phyloP scores from a whole-genome alignment of 352 stramenopile species.

The Pythium graminicola region DNA sequence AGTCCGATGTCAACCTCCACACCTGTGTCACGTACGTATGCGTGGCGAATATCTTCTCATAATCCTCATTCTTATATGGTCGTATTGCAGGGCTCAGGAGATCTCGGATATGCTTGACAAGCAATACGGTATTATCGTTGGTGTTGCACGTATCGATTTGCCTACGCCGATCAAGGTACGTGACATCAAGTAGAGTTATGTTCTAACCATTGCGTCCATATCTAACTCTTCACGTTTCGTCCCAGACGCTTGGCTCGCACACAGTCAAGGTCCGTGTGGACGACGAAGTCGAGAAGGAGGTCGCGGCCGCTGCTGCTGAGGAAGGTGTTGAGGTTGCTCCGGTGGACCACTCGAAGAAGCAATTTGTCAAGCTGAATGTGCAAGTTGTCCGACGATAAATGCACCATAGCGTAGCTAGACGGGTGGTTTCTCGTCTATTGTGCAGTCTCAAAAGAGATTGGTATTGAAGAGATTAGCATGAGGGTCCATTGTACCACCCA shows the following conservation, averaged over 20 bases:
- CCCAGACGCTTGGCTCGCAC: slow-evolving; percentile 64
- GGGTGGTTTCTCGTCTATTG: background rate
- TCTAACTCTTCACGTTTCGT: background rate
- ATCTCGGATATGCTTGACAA: slow-evolving; percentile 85
- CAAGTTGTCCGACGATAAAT: slow-evolving; percentile 62
- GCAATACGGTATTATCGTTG: slow-evolving; percentile 75
- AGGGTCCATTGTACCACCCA: no score
- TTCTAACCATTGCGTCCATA: no score
- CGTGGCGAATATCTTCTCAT: no score
- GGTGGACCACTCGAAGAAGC: slow-evolving; percentile 65
- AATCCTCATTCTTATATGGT: no score
- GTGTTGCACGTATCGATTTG: slow-evolving; percentile 68
- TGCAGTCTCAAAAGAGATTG: no score
- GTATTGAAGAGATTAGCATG: no score
- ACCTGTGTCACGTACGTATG: slow-evolving; percentile 54
- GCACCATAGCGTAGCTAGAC: slow-evolving; percentile 1
- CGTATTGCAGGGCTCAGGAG: slow-evolving; percentile 65
- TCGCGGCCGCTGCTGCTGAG: slow-evolving; percentile 33
- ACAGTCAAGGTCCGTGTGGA: slow-evolving; percentile 80
- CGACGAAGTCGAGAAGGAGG: slow-evolving; percentile 65
- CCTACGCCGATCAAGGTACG: slow-evolving; percentile 65
- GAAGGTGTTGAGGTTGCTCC: slow-evolving; percentile 21
- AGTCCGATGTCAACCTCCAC: slow-evolving; percentile 52
- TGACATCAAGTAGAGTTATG: background rate
- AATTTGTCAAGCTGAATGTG: slow-evolving; percentile 61